Evolutionary conservation across 345 rosid species (phyloP).

Genomic region (Gossypium mustelinum): DNA sequence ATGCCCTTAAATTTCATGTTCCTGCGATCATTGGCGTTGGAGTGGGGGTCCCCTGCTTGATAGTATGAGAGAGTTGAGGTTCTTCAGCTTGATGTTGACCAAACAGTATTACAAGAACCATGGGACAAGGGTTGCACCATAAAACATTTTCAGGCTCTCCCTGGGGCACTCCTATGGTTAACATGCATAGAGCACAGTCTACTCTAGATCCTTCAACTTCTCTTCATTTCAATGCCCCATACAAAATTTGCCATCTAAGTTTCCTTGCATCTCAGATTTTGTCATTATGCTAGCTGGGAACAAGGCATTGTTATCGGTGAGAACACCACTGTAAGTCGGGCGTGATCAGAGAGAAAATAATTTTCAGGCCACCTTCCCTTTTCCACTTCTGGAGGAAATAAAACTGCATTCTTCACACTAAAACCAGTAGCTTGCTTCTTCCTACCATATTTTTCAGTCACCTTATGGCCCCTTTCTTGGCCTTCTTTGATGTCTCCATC

Average conservation of each 20-base stretch:
- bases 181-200: background rate
- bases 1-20: background rate
- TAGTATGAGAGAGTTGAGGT: background rate
- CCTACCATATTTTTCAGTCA: slow-evolving; percentile 21
- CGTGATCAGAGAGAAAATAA: slow-evolving; percentile 75
- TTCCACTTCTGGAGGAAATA: slow-evolving; percentile 75
- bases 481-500: slow-evolving; percentile 28
- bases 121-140: too few species aligned
- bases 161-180: background rate
- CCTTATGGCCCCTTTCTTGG: slow-evolving; percentile 22
- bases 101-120: background rate
- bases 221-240: background rate
- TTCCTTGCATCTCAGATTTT: background rate
- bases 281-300: slow-evolving; percentile 37
- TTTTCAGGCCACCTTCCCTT: slow-evolving; percentile 72
- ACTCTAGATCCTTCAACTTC: background rate
- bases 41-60: background rate
- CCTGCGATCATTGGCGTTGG: background rate
- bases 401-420: slow-evolving; percentile 63
- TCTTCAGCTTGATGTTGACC: background rate
- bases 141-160: background rate
- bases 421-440: slow-evolving; percentile 63
- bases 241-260: background rate
- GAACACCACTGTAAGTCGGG: slow-evolving; percentile 67
- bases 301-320: slow-evolving; percentile 63